These are phyloP conservation scores for Aspergillus proliferans DNA, from an alignment of 2,329 filamentous ascomycete species.

Conservation along the genomic window DNA sequence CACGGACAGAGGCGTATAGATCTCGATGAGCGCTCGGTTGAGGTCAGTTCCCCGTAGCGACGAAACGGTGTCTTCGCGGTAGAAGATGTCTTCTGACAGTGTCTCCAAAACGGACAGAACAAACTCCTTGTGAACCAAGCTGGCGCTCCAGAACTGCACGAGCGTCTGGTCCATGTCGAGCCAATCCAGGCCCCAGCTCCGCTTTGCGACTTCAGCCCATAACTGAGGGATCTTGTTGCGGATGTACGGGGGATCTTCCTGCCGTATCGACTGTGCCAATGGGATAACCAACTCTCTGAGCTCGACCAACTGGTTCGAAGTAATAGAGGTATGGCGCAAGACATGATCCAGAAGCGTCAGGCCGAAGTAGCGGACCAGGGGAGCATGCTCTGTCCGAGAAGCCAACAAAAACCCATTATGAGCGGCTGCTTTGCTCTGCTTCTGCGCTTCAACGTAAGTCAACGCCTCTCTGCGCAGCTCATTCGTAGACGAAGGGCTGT, in stretches of 20 bases:
- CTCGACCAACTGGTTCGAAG: slow-evolving; percentile 60
- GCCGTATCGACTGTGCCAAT: slow-evolving; percentile 65
- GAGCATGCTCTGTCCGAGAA: slow-evolving; percentile 64
- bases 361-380: slow-evolving; percentile 86
- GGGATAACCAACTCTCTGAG: slow-evolving; percentile 72
- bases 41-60: slow-evolving; percentile 75
- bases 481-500: slow-evolving; percentile 75
- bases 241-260: slow-evolving; percentile 71
- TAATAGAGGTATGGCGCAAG: slow-evolving; percentile 76
- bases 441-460: slow-evolving; percentile 77
- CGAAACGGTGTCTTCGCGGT: slow-evolving; percentile 79
- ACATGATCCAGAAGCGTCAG: slow-evolving; percentile 86
- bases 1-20: slow-evolving; percentile 75
- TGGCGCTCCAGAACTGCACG: slow-evolving; percentile 67
- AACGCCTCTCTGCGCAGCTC: slow-evolving; percentile 76
- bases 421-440: slow-evolving; percentile 70
- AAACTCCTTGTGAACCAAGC: slow-evolving; percentile 68
- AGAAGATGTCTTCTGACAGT: slow-evolving; percentile 89
- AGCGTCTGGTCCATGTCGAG: slow-evolving; percentile 86
- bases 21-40: slow-evolving; percentile 85
- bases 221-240: slow-evolving; percentile 91
- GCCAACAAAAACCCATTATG: slow-evolving; percentile 80
- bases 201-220: slow-evolving; percentile 92
- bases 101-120: slow-evolving; percentile 85
- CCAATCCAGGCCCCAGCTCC: slow-evolving; percentile 90